Base-by-base conservation (phyloP, 2,329 filamentous ascomycete genomes). In the Xylariomycetidae sp. region DNA sequence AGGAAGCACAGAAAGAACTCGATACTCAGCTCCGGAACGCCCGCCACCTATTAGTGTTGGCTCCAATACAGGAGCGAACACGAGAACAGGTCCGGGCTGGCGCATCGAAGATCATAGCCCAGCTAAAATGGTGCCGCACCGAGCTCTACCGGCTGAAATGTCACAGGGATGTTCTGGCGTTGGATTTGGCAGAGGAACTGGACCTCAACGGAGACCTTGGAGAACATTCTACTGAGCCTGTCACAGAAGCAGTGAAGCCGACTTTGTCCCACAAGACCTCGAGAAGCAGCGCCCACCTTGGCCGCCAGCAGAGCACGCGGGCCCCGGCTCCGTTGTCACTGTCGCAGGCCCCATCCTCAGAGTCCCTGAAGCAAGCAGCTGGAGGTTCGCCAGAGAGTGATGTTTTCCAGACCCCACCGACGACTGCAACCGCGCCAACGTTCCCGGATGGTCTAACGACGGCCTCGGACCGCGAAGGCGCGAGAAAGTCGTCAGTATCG, bases 131-230 rank as follows among this genome's bases (percentile, higher is more conserved):
- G 90, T 80, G 82, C n/a, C 75, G 90, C 40, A 82, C 93, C 56
- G 87, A 95, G 46, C 92, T 95, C 14, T 95, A 89, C 87, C 84
- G 81, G 34, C 75, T 90, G 49, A 90, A 79, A 52, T 95, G 89
- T 45, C 89, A 98, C 58, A 80, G 82, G 25, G 90, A 95, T 49
- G 89, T 96, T 39, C 65, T 98, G 14, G 68, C 79, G 5, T 73
- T 88, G 59, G 92, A 98, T 54, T 65, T 96, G 7, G 83, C 90
- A 34, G 86, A 95, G 46, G 89, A 95, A 50, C 68, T 57, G 36
- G 63, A 68, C 26, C 54, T 57, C 35, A 57, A 60, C 24, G 55
- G 56, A 1, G 51, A 60, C 9, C 52, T 59, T 2, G 41, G 29
- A 35, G 46, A 52, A 26, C 39, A 41, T 25, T 39, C 23, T 37